Base-by-base conservation (phyloP, 164 flowering plant genomes). In the Santalum album region DNA sequence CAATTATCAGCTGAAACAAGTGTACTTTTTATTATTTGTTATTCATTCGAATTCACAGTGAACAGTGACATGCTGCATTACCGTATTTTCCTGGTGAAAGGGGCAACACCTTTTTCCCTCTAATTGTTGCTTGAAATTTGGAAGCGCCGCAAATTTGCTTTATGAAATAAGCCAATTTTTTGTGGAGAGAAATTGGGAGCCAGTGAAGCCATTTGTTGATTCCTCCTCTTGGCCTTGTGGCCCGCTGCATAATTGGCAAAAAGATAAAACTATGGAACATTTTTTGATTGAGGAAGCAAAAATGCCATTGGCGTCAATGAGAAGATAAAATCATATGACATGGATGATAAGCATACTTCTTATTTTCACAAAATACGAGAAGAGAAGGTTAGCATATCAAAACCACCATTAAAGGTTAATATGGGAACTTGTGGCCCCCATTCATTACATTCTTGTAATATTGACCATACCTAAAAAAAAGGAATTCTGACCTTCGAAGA, bases 181-280 rank as follows among this genome's bases (percentile, higher is more conserved):
- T 78, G 69, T 87, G 98, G 19, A 83, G 49, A 40, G 84, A 77
- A 58, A 91, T 82, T 7, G 98, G 96, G 26, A 91, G 81, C 98
- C 98, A 87, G 25, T 73, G 87, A 12, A 91, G 82, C 84, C 85
- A 80, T 32, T 82, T 95, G 73, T 91, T 86, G 22, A 87, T 56
- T 63, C 96, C 88, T 54, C 96, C 98, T 59, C 74, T 71, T 20
- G 96, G 98, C 69, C 98, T 81, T 0, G 78, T 82, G 56, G 87
- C 90, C 49, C 92, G 82, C 98, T 91, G 79, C 63, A 72, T 14
- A 40, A 48, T 17, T 26, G 22, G 49, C 24, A 29, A 53, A 36
- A 55, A 38, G 64, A 24, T 22, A n/a, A 43, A 2, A 43, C 43
- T 12, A 1, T 5, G 14, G 5, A 43, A 43, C 3, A 9, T 38